These are phyloP conservation scores for Yamadazyma atmosphaerica DNA, from an alignment of 1,139 yeast genomes.

Conservation along the genomic window DNA sequence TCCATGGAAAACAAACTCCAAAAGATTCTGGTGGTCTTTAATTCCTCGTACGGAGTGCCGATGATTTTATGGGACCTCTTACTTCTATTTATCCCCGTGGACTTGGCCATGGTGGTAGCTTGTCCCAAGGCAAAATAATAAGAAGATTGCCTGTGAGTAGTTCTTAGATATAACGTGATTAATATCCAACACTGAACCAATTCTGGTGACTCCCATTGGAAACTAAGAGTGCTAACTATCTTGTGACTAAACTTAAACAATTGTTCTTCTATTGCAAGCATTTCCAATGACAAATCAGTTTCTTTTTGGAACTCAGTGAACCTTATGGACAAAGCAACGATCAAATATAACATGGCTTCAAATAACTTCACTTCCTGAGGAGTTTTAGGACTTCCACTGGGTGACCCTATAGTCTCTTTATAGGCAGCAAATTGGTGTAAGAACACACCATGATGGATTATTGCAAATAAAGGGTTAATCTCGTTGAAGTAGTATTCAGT, in stretches of 20 bases:
- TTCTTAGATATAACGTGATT: constrained; percentile 52
- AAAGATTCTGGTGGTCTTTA: constrained; percentile 55
- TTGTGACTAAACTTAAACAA: constrained; percentile 52
- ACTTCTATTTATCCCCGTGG: constrained; percentile 53
- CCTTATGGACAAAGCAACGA: constrained; percentile 54
- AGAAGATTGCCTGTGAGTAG: constrained; percentile 59
- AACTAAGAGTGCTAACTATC: constrained; percentile 49
- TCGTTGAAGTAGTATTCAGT: constrained; percentile 49
- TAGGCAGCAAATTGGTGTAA: constrained; percentile 50
- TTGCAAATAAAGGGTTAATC: constrained; percentile 55
- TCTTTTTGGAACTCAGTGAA: constrained; percentile 49
- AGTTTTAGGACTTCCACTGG: constrained; percentile 16
- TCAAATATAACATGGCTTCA: constrained; percentile 51
- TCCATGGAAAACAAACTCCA: constrained; percentile 62
- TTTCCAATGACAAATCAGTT: constrained; percentile 32
- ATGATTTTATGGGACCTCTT: too few species aligned
- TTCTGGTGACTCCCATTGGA: constrained; percentile 71
- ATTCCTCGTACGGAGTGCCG: constrained; percentile 46
- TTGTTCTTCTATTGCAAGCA: constrained; percentile 46
- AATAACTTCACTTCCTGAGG: constrained; percentile 40
- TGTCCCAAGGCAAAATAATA: constrained; percentile 53
- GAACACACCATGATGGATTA: constrained; percentile 56
- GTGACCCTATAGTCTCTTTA: constrained; percentile 18
- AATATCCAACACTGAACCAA: constrained; percentile 64
- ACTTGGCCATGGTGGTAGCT: constrained; percentile 54